A percentile compares a stretch with the other conserved stretches of the same genome.
Evolutionary conservation across 2,329 filamentous ascomycete species (phyloP).

Genomic region (Ilyonectria robusta): DNA sequence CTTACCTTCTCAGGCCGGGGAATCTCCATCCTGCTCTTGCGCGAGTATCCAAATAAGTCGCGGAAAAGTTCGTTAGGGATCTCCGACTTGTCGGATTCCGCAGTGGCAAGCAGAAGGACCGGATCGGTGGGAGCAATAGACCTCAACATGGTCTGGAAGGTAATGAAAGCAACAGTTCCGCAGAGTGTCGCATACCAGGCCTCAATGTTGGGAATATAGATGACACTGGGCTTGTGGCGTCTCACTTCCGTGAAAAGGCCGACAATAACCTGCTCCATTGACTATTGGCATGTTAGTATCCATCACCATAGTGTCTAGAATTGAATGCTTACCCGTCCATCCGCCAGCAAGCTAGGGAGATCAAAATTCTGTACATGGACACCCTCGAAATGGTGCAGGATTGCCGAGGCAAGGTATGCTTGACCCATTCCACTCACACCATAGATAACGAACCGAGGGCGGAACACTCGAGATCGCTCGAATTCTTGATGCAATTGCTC

Average conservation of each 20-base stretch:
- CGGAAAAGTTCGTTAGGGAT: constrained; percentile 75
- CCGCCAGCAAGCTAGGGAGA: constrained; percentile 86
- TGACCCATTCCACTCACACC: constrained; percentile 95
- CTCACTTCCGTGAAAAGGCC: constrained; percentile 93
- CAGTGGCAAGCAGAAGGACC: constrained; percentile 87
- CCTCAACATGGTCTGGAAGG: constrained; percentile 85
- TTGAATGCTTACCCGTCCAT: constrained; percentile 76
- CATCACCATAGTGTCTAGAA: neutral
- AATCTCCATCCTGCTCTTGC: constrained; percentile 82
- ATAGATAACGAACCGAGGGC: constrained; percentile 86
- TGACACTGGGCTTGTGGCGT: constrained; percentile 94
- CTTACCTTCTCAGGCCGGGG: constrained; percentile 74
- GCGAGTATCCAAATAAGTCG: constrained; percentile 89
- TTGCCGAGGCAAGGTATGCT: constrained; percentile 85
- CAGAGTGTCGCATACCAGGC: constrained; percentile 81
- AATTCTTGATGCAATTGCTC: constrained; percentile 85
- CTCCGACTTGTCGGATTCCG: constrained; percentile 77
- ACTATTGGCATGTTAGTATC: constrained; percentile 56
- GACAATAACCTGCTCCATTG: constrained; percentile 89
- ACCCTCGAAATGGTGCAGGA: constrained; percentile 92
- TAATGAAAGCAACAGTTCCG: constrained; percentile 80
- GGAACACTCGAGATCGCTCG: constrained; percentile 88
- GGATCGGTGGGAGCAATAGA: constrained; percentile 92
- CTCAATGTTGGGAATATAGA: constrained; percentile 93
- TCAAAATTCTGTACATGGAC: constrained; percentile 97